Conservation (phyloP, 371 early-diverging fungal species). For the Massospora cicadina region DNA sequence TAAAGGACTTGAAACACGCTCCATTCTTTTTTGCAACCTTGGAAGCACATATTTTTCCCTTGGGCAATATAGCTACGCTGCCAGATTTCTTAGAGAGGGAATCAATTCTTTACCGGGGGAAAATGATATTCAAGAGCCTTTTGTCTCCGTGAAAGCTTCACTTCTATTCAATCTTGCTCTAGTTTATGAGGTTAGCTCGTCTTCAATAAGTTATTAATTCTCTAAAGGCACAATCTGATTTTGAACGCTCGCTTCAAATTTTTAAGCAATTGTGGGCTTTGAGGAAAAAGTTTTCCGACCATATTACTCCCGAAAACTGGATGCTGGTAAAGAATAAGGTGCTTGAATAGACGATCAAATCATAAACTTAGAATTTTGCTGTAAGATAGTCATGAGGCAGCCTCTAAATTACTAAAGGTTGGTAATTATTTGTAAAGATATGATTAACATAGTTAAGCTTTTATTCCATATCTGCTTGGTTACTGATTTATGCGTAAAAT, state of each 20-base stretch:
- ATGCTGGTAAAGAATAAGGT: too few species aligned
- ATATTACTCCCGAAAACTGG: too few species aligned
- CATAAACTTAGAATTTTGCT: too few species aligned
- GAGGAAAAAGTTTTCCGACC: neutral
- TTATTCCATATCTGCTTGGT: too few species aligned
- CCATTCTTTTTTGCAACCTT: neutral
- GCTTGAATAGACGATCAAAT: too few species aligned
- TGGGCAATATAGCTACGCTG: neutral
- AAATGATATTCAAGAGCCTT: neutral
- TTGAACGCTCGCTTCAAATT: neutral
- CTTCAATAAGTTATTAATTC: neutral
- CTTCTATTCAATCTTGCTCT: neutral
- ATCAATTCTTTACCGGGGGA: neutral
- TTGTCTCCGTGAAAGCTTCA: neutral
- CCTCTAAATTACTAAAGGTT: too few species aligned
- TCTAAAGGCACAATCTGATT: neutral
- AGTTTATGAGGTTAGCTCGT: neutral
- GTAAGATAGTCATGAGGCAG: too few species aligned
- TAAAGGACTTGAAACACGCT: neutral
- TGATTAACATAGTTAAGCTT: too few species aligned
- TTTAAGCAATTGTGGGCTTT: neutral
- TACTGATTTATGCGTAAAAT: too few species aligned
- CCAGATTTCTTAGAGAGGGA: neutral
- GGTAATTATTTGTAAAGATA: too few species aligned
- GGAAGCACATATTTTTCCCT: neutral